phyloP scores from a whole-genome alignment of 768 basidiomycete genomes.

The Mycena galopus region DNA sequence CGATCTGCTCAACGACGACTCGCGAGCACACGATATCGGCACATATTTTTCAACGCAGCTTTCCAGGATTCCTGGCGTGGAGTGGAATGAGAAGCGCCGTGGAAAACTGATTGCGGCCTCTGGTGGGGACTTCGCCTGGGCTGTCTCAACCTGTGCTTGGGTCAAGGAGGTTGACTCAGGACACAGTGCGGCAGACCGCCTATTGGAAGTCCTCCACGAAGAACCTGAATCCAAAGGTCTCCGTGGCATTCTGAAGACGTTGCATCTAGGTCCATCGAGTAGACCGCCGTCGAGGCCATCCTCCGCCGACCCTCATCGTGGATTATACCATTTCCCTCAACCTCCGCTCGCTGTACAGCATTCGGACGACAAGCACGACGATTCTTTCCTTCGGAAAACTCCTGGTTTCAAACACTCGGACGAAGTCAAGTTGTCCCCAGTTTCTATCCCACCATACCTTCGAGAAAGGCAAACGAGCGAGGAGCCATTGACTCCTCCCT shows the following conservation, averaged over 20 bases:
- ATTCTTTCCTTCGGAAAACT: neutral
- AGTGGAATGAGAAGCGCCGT: conserved; percentile 3
- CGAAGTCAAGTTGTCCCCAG: conserved; percentile 3
- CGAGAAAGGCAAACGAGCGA: neutral
- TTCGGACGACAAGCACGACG: conserved; percentile 1
- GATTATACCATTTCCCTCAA: neutral
- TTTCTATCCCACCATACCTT: conserved; percentile 5
- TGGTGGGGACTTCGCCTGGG: neutral
- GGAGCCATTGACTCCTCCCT: neutral
- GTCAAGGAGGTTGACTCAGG: neutral
- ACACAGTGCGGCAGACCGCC: neutral
- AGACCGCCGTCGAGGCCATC: conserved; percentile 1
- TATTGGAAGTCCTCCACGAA: neutral
- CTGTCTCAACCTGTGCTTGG: conserved; percentile 1
- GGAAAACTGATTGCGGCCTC: neutral
- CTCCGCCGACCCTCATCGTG: neutral
- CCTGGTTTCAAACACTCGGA: neutral
- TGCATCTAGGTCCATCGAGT: neutral
- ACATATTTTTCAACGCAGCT: conserved; percentile 1
- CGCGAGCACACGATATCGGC: conserved; percentile 3
- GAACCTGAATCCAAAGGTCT: conserved; percentile 1
- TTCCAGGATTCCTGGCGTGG: conserved; percentile 1
- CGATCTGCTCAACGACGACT: neutral
- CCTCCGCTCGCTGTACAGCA: neutral
- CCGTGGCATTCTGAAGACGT: conserved; percentile 2